Evolutionary conservation across 1,284 basidiomycete genomes (phyloP).

Genomic region (Irpex lacteus): DNA sequence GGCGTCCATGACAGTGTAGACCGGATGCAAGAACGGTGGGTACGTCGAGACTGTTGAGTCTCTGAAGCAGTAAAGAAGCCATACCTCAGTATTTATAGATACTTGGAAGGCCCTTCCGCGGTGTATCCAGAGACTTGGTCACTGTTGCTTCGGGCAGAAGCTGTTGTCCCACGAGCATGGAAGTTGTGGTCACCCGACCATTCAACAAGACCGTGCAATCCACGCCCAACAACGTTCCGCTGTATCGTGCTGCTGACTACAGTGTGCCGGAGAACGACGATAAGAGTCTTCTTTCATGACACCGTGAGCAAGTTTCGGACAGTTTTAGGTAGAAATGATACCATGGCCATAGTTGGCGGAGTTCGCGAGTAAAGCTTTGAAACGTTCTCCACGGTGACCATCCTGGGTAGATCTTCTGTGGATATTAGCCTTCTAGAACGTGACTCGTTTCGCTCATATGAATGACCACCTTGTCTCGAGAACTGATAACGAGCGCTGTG

Average conservation of each 20-base stretch:
- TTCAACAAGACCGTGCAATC: not conserved
- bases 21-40: not conserved
- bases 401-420: not conserved
- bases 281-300: not conserved
- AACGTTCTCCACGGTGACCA: not conserved
- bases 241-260: not conserved
- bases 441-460: not conserved
- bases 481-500: not conserved
- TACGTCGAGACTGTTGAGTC: not conserved
- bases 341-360: not conserved
- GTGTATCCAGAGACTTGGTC: not conserved
- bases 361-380: not conserved
- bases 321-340: not conserved
- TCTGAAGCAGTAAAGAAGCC: not conserved
- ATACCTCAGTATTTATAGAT: not conserved
- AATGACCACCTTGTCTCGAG: not conserved
- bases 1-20: not conserved
- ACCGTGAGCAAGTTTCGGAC: not conserved
- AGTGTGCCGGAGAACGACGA: not conserved
- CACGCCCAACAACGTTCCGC: not conserved
- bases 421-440: not conserved
- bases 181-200: not conserved
- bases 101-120: not conserved
- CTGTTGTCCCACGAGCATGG: not conserved
- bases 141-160: not conserved